Evolutionary conservation across 768 basidiomycete species (phyloP).

Genomic region (Boletus rubroflammeus): DNA sequence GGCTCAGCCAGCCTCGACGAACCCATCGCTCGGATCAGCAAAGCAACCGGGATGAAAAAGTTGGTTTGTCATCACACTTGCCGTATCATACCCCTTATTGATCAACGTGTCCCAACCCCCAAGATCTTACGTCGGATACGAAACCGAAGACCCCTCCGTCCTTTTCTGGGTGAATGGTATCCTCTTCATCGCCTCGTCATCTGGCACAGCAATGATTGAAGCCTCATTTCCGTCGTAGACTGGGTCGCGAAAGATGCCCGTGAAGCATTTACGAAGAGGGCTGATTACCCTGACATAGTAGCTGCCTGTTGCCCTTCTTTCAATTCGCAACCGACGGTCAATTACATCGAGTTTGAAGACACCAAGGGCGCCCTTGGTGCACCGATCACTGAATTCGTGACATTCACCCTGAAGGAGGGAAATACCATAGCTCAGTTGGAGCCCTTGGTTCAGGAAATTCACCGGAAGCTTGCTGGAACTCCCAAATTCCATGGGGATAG

Average conservation of each 20-base stretch:
- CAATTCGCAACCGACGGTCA: constrained; percentile 13
- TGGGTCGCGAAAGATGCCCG: constrained; percentile 24
- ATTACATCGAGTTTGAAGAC: constrained; percentile 24
- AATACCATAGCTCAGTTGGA: constrained; percentile 16
- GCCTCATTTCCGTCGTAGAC: constrained; percentile 14
- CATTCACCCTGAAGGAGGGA: constrained; percentile 29
- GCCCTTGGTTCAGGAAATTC: constrained; percentile 22
- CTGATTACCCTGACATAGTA: constrained; percentile 2
- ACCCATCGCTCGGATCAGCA: constrained; percentile 5
- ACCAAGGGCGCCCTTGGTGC: constrained; percentile 18
- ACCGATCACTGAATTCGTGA: constrained; percentile 33
- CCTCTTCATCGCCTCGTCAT: neutral
- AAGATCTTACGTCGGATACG: constrained; percentile 30
- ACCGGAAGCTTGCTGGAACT: constrained; percentile 18
- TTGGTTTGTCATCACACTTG: constrained; percentile 1
- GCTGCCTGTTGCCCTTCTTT: constrained; percentile 13
- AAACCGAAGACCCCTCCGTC: constrained; percentile 25
- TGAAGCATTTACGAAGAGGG: constrained; percentile 11
- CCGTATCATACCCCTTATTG: constrained; percentile 5
- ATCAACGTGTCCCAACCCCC: neutral
- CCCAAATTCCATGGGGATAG: constrained; percentile 28
- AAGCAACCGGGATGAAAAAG: constrained; percentile 20
- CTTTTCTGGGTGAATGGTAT: constrained; percentile 29
- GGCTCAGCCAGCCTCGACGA: constrained; percentile 12
- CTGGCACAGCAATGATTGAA: constrained; percentile 5